Evolutionary conservation across 2,329 filamentous ascomycete genomes (phyloP).

Genomic region (Colletotrichum filicis): DNA sequence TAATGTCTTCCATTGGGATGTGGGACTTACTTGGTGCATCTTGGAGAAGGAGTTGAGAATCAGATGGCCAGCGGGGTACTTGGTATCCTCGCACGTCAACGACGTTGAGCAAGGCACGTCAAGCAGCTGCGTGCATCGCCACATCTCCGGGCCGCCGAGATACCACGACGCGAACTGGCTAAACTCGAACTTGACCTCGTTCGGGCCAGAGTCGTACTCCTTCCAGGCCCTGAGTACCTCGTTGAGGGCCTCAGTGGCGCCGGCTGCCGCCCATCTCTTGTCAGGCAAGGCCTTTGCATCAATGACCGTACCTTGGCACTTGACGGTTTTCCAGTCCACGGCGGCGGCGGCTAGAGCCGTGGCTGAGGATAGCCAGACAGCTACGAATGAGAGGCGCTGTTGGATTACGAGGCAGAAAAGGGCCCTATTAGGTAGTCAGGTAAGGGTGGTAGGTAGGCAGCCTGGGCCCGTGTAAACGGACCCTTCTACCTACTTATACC

Average conservation of each 20-base stretch:
- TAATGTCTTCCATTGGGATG: background rate
- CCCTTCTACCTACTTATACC: no score
- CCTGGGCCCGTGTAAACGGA: no score
- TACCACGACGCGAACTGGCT: constrained; percentile 18
- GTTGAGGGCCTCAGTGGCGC: background rate
- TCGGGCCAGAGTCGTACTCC: background rate
- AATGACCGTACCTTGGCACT: background rate
- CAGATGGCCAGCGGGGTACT: constrained; percentile 12
- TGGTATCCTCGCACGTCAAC: background rate
- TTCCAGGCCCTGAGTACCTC: constrained; percentile 2
- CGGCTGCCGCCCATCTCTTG: constrained; percentile 14
- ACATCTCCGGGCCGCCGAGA: constrained; percentile 10
- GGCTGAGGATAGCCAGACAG: no score
- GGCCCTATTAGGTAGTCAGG: no score
- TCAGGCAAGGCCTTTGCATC: constrained; percentile 8
- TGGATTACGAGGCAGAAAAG: no score
- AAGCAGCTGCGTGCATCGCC: constrained; percentile 15
- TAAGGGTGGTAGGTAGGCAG: no score
- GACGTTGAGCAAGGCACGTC: constrained; percentile 19
- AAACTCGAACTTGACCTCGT: constrained; percentile 21
- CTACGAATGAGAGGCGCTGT: no score
- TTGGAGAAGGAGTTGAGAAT: constrained; percentile 25
- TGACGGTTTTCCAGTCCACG: background rate
- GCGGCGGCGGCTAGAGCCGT: no score
- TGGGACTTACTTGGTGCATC: background rate